Base-by-base conservation (phyloP, 2,329 filamentous ascomycete genomes). In the Pseudogymnoascus sp. region DNA sequence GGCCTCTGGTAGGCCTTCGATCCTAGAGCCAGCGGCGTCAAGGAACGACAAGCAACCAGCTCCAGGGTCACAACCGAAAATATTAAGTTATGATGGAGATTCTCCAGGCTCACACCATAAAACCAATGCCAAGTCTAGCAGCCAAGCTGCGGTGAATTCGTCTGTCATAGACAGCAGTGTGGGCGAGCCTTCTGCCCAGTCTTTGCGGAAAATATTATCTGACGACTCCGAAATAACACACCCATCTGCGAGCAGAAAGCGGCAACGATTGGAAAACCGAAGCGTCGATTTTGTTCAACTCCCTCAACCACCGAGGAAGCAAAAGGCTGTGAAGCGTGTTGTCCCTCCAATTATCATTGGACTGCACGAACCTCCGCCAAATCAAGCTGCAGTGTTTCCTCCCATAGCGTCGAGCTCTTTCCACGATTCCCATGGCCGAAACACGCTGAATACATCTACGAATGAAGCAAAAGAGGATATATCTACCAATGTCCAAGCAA, bases 271-370 rank as follows among this genome's bases (percentile, higher is more conserved):
- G 6, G 71, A 79, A 45, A 74, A 78, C 28, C 75, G 75, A 63
- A 85, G 85, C 66, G 85, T 88, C 63, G 84, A 87, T 65, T 83
- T 86, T 65, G 80, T 86, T 38, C 84, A 87, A 70, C 76, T 88
- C 14, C 85, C 85, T 0, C 83, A 87, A 69, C 85, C 84, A 2
- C 77, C 84, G 58, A 87, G 87, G 76, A 87, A 87, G 70, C 83
- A 85, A 67, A 87, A 84, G 70, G 81, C 84, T 14, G 66, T 73
- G 2, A 77, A 79, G 11, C 81, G 83, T 68, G 76, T 81, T 59
- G 82, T 85, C 70, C 85, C 85, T 7, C 85, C 85, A 61, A 88
- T 88, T 65, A 87, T 88, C 71, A 86, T 85, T 64, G 85, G 84
- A 59, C 76, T 88, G 4, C 81, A 83, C 67, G 83, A 87, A 67